Conservation (phyloP, 2,329 filamentous ascomycete species). For the Cercospora zeae-maydis region DNA sequence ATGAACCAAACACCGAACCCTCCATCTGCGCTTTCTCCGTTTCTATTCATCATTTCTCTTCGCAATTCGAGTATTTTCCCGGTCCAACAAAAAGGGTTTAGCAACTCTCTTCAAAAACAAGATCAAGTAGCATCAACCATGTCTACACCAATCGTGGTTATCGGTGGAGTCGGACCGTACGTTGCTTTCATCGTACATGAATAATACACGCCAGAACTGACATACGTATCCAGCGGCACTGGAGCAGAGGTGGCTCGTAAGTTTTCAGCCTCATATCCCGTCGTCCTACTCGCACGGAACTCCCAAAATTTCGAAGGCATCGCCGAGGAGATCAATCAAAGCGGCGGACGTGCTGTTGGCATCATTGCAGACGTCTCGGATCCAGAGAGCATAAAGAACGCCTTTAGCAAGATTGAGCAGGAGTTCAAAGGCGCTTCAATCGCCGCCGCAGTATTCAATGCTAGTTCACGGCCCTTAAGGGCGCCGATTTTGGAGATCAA, state of each 20-base stretch:
- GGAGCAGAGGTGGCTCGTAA: constrained; percentile 57
- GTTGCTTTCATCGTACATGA: background rate
- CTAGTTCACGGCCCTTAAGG: constrained; percentile 53
- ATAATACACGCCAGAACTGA: background rate
- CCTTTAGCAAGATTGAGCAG: constrained; percentile 58
- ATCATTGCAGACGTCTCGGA: constrained; percentile 62
- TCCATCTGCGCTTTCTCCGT: too few relatives aligned
- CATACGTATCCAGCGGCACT: constrained; percentile 46
- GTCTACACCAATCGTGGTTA: constrained; percentile 5
- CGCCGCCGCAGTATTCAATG: constrained; percentile 65
- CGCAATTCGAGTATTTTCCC: background rate
- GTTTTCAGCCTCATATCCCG: constrained; percentile 61
- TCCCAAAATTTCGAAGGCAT: constrained; percentile 60
- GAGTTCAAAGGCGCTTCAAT: constrained; percentile 46
- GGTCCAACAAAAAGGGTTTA: background rate
- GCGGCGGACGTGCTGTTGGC: constrained; percentile 65
- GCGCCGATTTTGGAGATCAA: constrained; percentile 60
- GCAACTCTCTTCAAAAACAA: background rate
- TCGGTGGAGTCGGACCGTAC: constrained; percentile 7
- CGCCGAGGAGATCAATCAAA: constrained; percentile 61
- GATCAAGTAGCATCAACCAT: background rate
- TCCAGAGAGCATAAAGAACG: constrained; percentile 51
- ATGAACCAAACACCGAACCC: too few relatives aligned
- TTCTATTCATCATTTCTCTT: background rate
- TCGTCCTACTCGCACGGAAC: constrained; percentile 67